These are phyloP conservation scores for Pythium oligandrum DNA, from an alignment of 352 stramenopile genomes.

Conservation along the genomic window DNA sequence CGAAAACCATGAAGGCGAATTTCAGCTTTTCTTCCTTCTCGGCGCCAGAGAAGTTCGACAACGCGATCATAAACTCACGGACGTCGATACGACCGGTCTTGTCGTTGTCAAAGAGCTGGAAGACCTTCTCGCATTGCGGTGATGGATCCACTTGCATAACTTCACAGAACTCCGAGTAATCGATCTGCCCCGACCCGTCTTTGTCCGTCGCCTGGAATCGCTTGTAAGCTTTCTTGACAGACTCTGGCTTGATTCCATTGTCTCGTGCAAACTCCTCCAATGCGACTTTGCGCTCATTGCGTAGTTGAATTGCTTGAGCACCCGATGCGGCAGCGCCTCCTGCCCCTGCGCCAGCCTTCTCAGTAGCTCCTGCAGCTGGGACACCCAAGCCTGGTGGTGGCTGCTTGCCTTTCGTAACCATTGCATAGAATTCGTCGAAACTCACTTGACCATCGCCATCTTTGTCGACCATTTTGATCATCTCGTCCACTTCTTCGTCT, in stretches of 20 bases:
- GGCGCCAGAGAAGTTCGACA: conserved; percentile 92
- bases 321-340: conserved; percentile 28
- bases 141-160: conserved; percentile 92
- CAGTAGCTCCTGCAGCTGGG: conserved; percentile 20
- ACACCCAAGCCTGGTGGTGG: conserved; percentile 82
- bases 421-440: conserved; percentile 95
- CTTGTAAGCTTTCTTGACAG: conserved; percentile 96
- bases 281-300: conserved; percentile 89
- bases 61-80: conserved; percentile 92
- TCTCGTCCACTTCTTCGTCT: conserved; percentile 95
- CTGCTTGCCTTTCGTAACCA: conserved; percentile 93
- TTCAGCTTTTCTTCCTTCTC: conserved; percentile 96
- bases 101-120: conserved; percentile 94
- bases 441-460: conserved; percentile 93
- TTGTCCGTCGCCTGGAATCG: conserved; percentile 94
- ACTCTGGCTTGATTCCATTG: conserved; percentile 95
- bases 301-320: conserved; percentile 84
- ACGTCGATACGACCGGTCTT: conserved; percentile 91
- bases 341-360: conserved; percentile 21
- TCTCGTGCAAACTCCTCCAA: conserved; percentile 93
- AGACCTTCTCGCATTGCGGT: conserved; percentile 89
- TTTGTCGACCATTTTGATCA: conserved; percentile 96
- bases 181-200: conserved; percentile 92
- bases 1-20: conserved; percentile 95
- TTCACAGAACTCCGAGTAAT: conserved; percentile 97